Evolutionary conservation across 2,329 filamentous ascomycete species (phyloP), one percentile per base, ranked within the genome.

Genomic region (Aspergillus quadricinctus): DNA sequence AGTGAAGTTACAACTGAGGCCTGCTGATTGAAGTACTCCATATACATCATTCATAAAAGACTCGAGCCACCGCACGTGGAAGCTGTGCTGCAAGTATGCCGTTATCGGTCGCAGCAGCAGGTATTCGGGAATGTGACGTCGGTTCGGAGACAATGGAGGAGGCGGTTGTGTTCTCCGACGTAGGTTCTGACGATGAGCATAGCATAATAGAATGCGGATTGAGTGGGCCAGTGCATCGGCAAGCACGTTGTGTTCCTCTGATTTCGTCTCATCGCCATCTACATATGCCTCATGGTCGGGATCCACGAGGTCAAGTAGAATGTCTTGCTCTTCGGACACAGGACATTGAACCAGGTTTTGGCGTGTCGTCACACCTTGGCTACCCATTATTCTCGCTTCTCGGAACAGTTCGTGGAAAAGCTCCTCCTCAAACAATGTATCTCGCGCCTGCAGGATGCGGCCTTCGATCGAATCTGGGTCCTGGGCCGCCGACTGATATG

Each of bases 371-470:
- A 97, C 87, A 9, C 87, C 84, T 58, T 89, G 86, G 10, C 86
- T 85, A 3, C 87, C 81, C 23, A 96, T 78, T 0, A 81, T 81
- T 17, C 92, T 87, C 0, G 89, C 86, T 74, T 99, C 94, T 19
- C 90, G 83, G 52, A 88, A 87, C 57, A 97, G 80, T 73, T 99
- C 94, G 64, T 96, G 87, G 82, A 92, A 97, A 1, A 99, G 77
- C 69, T 99, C 94, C 2, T 87, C 81, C 37, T 84, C 80, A 27
- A 79, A 77, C 4, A 84, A 74, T 1, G 81, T 80, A 45, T 79
- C 77, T 3, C 83, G 82, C 14, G 70, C 72, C 59, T 72, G 71
- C 14, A 70, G 62, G 48, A 71, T 72, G 63, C 70, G 61, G 72
- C 67, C 57, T 66, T 76, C 70, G 14, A 72, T 69, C 0, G 72